Base-by-base conservation (phyloP, 306 rosid genomes). In the Quercus engelmannii region DNA sequence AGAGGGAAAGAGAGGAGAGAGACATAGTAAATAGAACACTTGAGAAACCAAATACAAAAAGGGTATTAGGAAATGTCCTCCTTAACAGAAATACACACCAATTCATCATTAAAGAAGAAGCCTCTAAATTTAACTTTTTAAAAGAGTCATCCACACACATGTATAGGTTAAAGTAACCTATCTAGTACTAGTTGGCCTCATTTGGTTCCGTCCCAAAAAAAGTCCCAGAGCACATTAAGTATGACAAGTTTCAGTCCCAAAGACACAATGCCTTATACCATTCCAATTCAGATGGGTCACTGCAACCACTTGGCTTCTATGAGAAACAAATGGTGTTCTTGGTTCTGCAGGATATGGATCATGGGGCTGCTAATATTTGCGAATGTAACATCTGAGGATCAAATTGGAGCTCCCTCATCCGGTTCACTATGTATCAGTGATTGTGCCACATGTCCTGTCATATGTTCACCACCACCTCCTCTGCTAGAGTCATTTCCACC, bases 401-500 rank as follows among this genome's bases (percentile, higher is more conserved):
- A 79, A 67, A 21, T 77, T 13, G 88, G 73, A 21, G 71, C 73
- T 1, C 83, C 91, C 26, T 67, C 86, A 21, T 41, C 74, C 70
- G 82, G 82, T 61, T 77, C 78, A 69, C 77, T 85, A 7, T 94
- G 98, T 78, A 89, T 90, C 20, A 92, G 94, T 76, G 94, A 90
- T 1, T 94, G 97, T 77, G 67, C 77, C 70, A 85, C 98, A 68
- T 94, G 97, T 77, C 98, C 98, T 2, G 77, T 79, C 55, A 84
- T 94, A 12, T 94, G 98, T 57, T 78, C 98, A 14, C 88, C 91
- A 57, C 92, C 98, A 26, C 87, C 92, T 26, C 78, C 87, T 59
- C 75, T 74, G 1, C 74, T 81, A 23, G 77, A 78, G 51, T 63
- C 79, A 61, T 1, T 15, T 59, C 80, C 90, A 17, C 97, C 91